Evolutionary conservation across 2,329 filamentous ascomycete genomes (phyloP), one percentile per base, ranked within the genome.

Genomic region (Thielaviopsis musarum): DNA sequence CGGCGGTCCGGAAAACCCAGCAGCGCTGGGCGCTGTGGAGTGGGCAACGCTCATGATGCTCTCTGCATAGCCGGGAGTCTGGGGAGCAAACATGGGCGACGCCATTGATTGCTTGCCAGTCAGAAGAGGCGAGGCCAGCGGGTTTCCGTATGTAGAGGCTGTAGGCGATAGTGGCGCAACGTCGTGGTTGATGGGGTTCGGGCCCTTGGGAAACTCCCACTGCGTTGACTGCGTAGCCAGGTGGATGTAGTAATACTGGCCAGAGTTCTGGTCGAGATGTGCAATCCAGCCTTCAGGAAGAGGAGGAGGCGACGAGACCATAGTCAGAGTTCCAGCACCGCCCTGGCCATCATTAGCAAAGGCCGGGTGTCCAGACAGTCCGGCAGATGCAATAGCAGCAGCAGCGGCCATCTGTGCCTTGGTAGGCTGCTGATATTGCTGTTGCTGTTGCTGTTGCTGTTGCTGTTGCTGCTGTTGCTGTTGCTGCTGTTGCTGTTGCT

Each of bases 231-330:
- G 93, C 0, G 88, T 91, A 1, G 91, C 87, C 30, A 98, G 78
- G 70, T 98, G 93, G 62, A 98, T 98, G 68, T 98, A 98, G 71
- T 98, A 98, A 71, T 97, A 98, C 68, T 97, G 91, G 1, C 93
- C 93, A 1, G 91, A 97, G 68, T 87, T 95, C 65, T 89, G 87
- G 69, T 98, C 93, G 4, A 97, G 77, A 70, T 97, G 93, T 21
- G 93, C 89, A 67, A 98, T 97, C 93, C 93, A 98, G 38, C 93
- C 93, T 73, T 98, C 93, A 5, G 93, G 93, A 17, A 98, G 77
- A 2, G 91, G 93, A 22, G 93, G 93, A 34, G 93, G 93, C 17
- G 90, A 95, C 26, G 85, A 88, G 88, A 60, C 59, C 59, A 62
- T 22, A 10, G 59, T 52, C 7, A 61, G 56, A 17, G 60, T 62